A percentile compares a stretch with the other conserved stretches of the same genome.
phyloP scores from a whole-genome alignment of 1,139 yeast species.

The Blastobotrys malaysiensis region DNA sequence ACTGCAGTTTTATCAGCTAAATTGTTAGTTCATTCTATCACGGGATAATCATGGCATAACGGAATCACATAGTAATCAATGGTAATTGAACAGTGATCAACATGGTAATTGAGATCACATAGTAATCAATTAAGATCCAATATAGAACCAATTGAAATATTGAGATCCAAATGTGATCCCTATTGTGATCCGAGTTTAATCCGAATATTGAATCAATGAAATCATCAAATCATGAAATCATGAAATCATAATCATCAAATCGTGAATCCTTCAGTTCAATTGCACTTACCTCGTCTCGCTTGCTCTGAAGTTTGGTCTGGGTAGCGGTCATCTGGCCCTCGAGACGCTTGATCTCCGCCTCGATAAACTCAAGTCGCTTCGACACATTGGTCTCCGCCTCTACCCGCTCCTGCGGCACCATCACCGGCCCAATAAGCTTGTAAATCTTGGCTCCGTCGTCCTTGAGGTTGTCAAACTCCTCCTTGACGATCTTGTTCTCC shows the following conservation, averaged over 20 bases:
- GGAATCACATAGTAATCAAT: too few species aligned
- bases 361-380: conserved; percentile 83
- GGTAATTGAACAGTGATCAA: too few species aligned
- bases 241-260: too few species aligned
- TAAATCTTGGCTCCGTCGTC: conserved; percentile 61
- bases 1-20: background rate
- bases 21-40: background rate
- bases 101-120: too few species aligned
- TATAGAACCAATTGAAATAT: too few species aligned
- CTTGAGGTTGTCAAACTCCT: conserved; percentile 62
- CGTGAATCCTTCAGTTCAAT: too few species aligned
- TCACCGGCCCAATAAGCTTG: conserved; percentile 87
- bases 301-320: conserved; percentile 31
- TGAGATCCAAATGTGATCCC: too few species aligned
- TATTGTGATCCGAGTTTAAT: too few species aligned
- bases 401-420: conserved; percentile 76
- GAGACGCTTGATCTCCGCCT: conserved; percentile 54
- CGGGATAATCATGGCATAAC: too few species aligned
- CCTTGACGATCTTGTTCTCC: conserved; percentile 86
- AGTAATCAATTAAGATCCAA: too few species aligned
- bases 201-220: too few species aligned
- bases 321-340: conserved; percentile 32
- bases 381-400: conserved; percentile 82
- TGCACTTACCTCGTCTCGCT: conserved; percentile 31
- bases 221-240: too few species aligned